Conservation (phyloP, 805 yeast species). For the Candida coquimbonensis region DNA sequence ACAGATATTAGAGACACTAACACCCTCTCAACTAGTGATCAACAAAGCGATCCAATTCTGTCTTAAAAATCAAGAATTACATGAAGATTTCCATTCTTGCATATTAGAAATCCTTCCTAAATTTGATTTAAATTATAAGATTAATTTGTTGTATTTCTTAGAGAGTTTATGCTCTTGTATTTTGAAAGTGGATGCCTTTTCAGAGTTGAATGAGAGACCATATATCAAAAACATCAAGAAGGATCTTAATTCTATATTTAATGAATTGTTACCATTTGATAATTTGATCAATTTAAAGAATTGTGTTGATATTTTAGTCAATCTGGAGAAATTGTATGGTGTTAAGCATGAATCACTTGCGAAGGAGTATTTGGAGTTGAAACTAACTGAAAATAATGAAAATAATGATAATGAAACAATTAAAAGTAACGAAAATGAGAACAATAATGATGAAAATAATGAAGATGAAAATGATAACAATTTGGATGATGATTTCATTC, state of each 20-base stretch:
- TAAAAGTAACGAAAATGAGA: conserved; percentile 1
- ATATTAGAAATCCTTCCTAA: conserved; percentile 51
- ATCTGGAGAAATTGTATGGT: conserved; percentile 13
- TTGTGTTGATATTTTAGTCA: conserved; percentile 14
- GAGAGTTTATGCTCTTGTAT: conserved; percentile 49
- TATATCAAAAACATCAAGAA: conserved; percentile 22
- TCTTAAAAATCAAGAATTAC: conserved; percentile 46
- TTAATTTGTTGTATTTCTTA: conserved; percentile 63
- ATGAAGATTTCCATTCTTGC: conserved; percentile 64
- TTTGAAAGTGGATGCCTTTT: background rate
- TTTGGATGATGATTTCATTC: conserved; percentile 9
- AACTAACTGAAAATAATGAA: background rate
- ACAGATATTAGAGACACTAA: conserved; percentile 55
- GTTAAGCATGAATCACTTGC: conserved; percentile 2
- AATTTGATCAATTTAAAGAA: conserved; percentile 15
- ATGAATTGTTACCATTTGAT: conserved; percentile 30
- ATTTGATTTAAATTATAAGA: conserved; percentile 51
- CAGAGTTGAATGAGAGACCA: conserved; percentile 9
- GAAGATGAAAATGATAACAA: background rate
- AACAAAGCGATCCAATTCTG: conserved; percentile 32
- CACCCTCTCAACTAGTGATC: conserved; percentile 53
- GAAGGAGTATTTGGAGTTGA: background rate
- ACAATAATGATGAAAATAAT: background rate
- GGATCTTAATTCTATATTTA: conserved; percentile 29
- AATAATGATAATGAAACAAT: conserved; percentile 5